phyloP scores from a whole-genome alignment of 805 yeast species.

The Metschnikowia noctiluminum region DNA sequence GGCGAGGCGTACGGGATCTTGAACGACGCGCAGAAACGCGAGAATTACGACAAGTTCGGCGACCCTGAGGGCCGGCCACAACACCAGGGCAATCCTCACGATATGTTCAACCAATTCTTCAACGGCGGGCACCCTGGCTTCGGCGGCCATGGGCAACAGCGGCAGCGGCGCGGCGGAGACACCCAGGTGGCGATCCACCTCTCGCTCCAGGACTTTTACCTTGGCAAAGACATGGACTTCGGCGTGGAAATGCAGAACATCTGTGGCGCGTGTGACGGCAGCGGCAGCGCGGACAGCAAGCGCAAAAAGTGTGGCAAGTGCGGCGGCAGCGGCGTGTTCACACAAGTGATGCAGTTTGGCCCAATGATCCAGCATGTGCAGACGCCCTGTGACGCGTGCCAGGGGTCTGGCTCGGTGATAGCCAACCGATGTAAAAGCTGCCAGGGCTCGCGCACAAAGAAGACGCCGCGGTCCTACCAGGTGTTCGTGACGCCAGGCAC shows the following conservation, averaged over 20 bases:
- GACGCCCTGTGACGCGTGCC: constrained; percentile 73
- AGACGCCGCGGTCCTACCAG: constrained; percentile 53
- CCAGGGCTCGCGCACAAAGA: constrained; percentile 62
- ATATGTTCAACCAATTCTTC: constrained; percentile 59
- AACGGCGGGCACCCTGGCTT: constrained; percentile 20
- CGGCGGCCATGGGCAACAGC: constrained; percentile 35
- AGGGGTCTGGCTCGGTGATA: constrained; percentile 71
- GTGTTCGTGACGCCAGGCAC: constrained; percentile 71
- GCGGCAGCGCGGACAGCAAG: constrained; percentile 81
- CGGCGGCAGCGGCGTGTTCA: constrained; percentile 67
- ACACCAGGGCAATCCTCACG: constrained; percentile 34
- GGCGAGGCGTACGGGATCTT: constrained; percentile 92
- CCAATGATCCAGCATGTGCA: constrained; percentile 89
- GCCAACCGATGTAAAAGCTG: constrained; percentile 66
- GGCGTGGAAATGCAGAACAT: constrained; percentile 64
- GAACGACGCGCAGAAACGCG: constrained; percentile 64
- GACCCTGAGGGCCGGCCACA: constrained; percentile 50
- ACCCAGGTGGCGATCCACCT: constrained; percentile 54
- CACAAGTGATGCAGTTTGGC: constrained; percentile 71
- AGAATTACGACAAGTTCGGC: constrained; percentile 73
- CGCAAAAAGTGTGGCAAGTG: constrained; percentile 65
- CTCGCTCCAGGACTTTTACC: constrained; percentile 62
- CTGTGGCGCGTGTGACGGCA: constrained; percentile 77
- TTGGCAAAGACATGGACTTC: constrained; percentile 63
- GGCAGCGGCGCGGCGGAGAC: constrained; percentile 60